Percentiles rank a stretch among this genome's conserved stretches.
phyloP scores from a whole-genome alignment of 2,329 filamentous ascomycete species.

The Acrocalymma vagum region DNA sequence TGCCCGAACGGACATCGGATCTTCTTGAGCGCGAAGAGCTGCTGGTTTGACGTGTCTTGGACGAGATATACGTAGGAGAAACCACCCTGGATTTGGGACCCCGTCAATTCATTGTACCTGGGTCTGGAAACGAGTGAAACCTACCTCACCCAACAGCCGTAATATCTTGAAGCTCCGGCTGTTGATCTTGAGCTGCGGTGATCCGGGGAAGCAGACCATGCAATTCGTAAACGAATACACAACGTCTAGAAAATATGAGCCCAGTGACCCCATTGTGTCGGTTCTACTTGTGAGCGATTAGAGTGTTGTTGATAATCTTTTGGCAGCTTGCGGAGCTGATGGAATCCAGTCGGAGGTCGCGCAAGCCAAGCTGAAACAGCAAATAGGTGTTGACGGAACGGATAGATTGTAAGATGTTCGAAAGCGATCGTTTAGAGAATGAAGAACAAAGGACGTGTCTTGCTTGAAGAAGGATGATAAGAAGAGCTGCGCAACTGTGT shows the following conservation, averaged over 20 bases:
- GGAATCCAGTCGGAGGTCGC: too few relatives aligned
- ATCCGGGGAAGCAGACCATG: slow-evolving; percentile 94
- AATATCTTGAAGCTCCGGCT: slow-evolving; percentile 94
- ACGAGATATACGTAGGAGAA: slow-evolving; percentile 99
- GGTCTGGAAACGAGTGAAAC: slow-evolving; percentile 23
- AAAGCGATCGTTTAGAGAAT: too few relatives aligned
- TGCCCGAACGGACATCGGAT: slow-evolving; percentile 98
- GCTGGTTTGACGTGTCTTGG: slow-evolving; percentile 83
- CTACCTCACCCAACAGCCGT: slow-evolving; percentile 88
- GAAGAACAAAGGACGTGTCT: too few relatives aligned
- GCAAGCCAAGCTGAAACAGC: too few relatives aligned
- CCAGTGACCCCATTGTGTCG: slow-evolving; percentile 42
- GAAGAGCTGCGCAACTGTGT: too few relatives aligned
- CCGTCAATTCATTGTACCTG: too few relatives aligned
- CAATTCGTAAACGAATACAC: slow-evolving; percentile 93
- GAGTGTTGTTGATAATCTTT: slow-evolving; percentile 7
- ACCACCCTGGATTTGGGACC: slow-evolving; percentile 70
- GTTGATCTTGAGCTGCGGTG: slow-evolving; percentile 95
- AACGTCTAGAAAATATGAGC: slow-evolving; percentile 79
- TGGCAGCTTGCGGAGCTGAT: slow-evolving; percentile 23
- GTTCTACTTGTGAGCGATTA: slow-evolving; percentile 6
- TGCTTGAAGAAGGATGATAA: too few relatives aligned
- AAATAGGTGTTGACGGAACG: too few relatives aligned
- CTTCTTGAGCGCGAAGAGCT: slow-evolving; percentile 96
- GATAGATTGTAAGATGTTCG: too few relatives aligned